Evolutionary conservation across 2,329 filamentous ascomycete species (phyloP).

Genomic region (Alternaria infectoria): DNA sequence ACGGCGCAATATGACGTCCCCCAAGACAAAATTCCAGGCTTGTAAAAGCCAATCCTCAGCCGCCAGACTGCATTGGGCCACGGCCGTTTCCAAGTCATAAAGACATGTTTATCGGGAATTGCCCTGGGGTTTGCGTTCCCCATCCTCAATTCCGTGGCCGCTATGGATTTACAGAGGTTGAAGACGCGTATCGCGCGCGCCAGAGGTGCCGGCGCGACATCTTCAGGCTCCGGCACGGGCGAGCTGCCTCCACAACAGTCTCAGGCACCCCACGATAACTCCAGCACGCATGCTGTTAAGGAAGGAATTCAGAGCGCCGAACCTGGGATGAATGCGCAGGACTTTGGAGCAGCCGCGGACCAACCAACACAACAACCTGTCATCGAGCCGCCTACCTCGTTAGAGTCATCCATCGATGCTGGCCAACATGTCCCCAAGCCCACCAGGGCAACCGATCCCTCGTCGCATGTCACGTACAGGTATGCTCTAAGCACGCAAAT

Average conservation of each 20-base stretch:
- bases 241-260: conserved; percentile 38
- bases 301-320: conserved; percentile 38
- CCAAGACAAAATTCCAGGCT: conserved; percentile 30
- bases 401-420: conserved; percentile 46
- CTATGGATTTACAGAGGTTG: conserved; percentile 44
- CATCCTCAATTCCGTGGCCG: conserved; percentile 11
- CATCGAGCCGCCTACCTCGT: conserved; percentile 41
- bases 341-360: conserved; percentile 36
- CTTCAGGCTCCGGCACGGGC: conserved; percentile 32
- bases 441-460: conserved; percentile 25
- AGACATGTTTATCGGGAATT: conserved; percentile 27
- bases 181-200: conserved; percentile 46
- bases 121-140: conserved; percentile 8
- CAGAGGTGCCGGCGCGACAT: conserved; percentile 35
- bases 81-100: conserved; percentile 22
- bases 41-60: conserved; percentile 19
- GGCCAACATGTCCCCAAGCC: conserved; percentile 39
- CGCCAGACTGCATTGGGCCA: conserved; percentile 18
- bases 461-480: conserved; percentile 27
- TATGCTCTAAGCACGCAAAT: conserved; percentile 10
- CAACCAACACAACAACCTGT: conserved; percentile 27
- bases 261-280: conserved; percentile 39
- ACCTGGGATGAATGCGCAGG: conserved; percentile 40
- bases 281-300: conserved; percentile 40
- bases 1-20: conserved; percentile 28